Evolutionary conservation across 768 basidiomycete genomes (phyloP).

Genomic region (Saitozyma podzolica): DNA sequence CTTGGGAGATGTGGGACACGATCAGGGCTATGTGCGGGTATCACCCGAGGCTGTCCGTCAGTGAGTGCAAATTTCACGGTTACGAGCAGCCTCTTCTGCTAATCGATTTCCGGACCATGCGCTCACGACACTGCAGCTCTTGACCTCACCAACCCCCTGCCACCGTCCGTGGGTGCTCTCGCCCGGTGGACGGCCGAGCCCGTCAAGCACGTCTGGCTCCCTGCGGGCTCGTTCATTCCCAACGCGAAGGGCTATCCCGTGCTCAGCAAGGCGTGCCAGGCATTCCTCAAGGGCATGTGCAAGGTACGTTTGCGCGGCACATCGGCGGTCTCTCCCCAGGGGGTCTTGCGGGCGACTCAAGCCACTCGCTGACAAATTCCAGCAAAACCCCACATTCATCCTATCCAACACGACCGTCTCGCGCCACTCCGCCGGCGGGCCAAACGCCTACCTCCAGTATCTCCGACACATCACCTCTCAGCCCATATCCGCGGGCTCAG

Average conservation of each 20-base stretch:
- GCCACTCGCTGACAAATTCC: conserved; percentile 14
- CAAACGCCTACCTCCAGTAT: conserved; percentile 86
- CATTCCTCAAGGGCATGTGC: conserved; percentile 76
- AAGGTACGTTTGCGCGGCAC: conserved; percentile 27
- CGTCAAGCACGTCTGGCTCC: conserved; percentile 81
- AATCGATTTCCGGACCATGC: conserved; percentile 41
- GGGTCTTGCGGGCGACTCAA: background rate
- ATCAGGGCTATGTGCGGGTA: conserved; percentile 88
- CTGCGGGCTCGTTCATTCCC: conserved; percentile 86
- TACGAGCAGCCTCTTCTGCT: background rate
- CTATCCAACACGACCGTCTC: conserved; percentile 67
- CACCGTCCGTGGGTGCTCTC: conserved; percentile 71
- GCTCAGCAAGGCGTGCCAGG: conserved; percentile 86
- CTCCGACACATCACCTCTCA: conserved; percentile 49
- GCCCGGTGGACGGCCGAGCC: conserved; percentile 91
- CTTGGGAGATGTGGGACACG: conserved; percentile 99
- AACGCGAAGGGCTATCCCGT: conserved; percentile 97
- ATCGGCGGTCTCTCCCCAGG: background rate
- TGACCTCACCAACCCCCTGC: conserved; percentile 85
- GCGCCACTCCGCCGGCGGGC: conserved; percentile 77
- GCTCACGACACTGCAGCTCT: conserved; percentile 75
- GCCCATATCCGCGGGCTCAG: conserved; percentile 15
- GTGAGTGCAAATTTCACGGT: conserved; percentile 36
- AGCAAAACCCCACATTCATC: conserved; percentile 85
- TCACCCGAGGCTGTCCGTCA: conserved; percentile 53